Conservation (phyloP, 768 basidiomycete species). For the Boletus barrowsii region DNA sequence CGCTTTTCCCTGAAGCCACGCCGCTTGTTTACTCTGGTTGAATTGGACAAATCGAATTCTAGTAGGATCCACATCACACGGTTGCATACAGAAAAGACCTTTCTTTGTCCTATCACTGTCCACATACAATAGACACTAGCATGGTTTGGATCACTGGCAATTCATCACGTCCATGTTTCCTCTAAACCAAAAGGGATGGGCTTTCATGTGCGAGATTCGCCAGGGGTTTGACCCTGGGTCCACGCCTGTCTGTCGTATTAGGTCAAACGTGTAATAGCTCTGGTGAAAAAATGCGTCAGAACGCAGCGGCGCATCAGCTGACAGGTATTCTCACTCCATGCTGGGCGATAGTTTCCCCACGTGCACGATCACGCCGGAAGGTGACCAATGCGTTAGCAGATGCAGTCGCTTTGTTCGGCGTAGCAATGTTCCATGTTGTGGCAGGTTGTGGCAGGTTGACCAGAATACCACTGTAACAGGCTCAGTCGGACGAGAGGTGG, state of each 20-base stretch:
- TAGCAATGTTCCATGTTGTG: slow-evolving; percentile 18
- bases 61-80: too few species aligned
- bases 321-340: slow-evolving; percentile 19
- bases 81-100: too few species aligned
- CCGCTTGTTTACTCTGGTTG: not conserved
- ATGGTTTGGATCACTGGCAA: not conserved
- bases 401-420: slow-evolving; percentile 18
- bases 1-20: slow-evolving; percentile 7
- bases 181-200: slow-evolving; percentile 28
- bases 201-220: slow-evolving; percentile 26
- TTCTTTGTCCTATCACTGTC: too few species aligned
- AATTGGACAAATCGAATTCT: too few species aligned
- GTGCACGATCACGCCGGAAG: slow-evolving; percentile 22
- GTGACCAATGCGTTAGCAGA: slow-evolving; percentile 26
- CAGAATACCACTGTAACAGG: slow-evolving; percentile 17
- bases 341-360: slow-evolving; percentile 21
- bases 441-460: slow-evolving; percentile 27
- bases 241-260: slow-evolving; percentile 13
- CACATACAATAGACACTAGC: not conserved
- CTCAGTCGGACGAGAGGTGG: not conserved
- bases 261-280: slow-evolving; percentile 27
- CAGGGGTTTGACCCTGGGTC: slow-evolving; percentile 21
- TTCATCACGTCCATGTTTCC: slow-evolving; percentile 27
- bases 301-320: not conserved
- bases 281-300: not conserved